These are phyloP conservation scores for Sporormia fimetaria DNA, from an alignment of 495 filamentous ascomycete genomes.

Conservation along the genomic window DNA sequence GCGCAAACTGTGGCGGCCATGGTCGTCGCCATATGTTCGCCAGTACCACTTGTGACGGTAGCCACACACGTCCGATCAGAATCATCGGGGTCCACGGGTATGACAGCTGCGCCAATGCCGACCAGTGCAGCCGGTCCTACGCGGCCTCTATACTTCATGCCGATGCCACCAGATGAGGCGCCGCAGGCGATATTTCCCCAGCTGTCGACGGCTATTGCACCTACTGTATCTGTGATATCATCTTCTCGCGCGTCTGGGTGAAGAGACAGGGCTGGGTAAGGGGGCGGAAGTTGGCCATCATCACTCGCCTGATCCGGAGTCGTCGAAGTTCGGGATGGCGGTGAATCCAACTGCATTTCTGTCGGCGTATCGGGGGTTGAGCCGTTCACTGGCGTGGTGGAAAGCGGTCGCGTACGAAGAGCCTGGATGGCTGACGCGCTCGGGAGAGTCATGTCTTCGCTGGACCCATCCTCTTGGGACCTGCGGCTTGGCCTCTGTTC, in stretches of 20 bases:
- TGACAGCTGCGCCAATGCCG: conserved; percentile 75
- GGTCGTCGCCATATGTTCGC: conserved; percentile 93
- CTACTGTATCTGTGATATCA: conserved; percentile 79
- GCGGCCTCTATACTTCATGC: conserved; percentile 89
- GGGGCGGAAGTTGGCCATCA: conserved; percentile 7
- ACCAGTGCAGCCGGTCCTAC: conserved; percentile 87
- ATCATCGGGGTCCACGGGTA: conserved; percentile 57
- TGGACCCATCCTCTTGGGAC: conserved; percentile 29
- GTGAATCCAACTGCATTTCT: conserved; percentile 7
- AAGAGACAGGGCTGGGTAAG: background rate
- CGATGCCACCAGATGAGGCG: conserved; percentile 97
- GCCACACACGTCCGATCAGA: conserved; percentile 53
- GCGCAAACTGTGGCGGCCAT: conserved; percentile 71
- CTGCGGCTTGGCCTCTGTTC: background rate
- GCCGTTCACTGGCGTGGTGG: background rate
- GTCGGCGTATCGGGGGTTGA: conserved; percentile 9
- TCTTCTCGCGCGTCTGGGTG: conserved; percentile 29
- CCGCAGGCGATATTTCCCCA: conserved; percentile 84
- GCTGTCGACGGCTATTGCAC: conserved; percentile 81
- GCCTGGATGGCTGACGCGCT: conserved; percentile 8
- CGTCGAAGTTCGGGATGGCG: conserved; percentile 8
- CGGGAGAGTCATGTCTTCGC: conserved; percentile 18
- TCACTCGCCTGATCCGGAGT: conserved; percentile 10
- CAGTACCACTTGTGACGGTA: conserved; percentile 80
- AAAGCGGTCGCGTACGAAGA: background rate